Conservation (phyloP, 768 basidiomycete species). For the Lyophyllum semitale region DNA sequence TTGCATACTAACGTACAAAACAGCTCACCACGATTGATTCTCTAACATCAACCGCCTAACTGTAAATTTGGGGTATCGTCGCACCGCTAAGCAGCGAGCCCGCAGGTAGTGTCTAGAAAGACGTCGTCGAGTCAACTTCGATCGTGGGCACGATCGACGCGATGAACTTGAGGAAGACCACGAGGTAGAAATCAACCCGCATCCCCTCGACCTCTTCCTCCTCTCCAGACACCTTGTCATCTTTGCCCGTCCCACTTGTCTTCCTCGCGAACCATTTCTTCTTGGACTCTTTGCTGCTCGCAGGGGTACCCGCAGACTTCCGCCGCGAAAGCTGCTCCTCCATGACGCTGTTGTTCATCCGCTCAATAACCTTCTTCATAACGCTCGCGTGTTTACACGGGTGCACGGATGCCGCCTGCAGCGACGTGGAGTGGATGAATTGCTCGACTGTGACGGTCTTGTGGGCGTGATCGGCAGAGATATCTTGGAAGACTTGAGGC, state of each 20-base stretch:
- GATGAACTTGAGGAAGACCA: conserved; percentile 99
- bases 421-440: conserved; percentile 89
- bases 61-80: conserved; percentile 20
- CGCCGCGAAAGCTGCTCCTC: conserved; percentile 78
- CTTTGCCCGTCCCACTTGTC: conserved; percentile 59
- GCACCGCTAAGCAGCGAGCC: not conserved
- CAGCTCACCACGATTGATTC: not conserved
- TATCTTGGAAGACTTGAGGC: conserved; percentile 93
- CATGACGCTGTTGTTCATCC: conserved; percentile 90
- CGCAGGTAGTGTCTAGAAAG: conserved; percentile 43
- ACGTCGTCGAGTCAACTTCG: conserved; percentile 92
- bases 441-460: conserved; percentile 99
- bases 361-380: conserved; percentile 99
- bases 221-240: conserved; percentile 48
- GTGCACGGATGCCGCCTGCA: conserved; percentile 92
- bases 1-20: not conserved
- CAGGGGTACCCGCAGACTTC: conserved; percentile 37
- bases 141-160: conserved; percentile 98
- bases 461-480: conserved; percentile 94
- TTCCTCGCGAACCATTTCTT: conserved; percentile 91
- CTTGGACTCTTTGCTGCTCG: conserved; percentile 55
- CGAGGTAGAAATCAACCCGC: conserved; percentile 96
- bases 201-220: conserved; percentile 86
- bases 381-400: conserved; percentile 99
- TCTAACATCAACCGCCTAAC: not conserved